Base-by-base conservation (phyloP, 2,329 filamentous ascomycete genomes). In the Cercospora zeae-maydis region DNA sequence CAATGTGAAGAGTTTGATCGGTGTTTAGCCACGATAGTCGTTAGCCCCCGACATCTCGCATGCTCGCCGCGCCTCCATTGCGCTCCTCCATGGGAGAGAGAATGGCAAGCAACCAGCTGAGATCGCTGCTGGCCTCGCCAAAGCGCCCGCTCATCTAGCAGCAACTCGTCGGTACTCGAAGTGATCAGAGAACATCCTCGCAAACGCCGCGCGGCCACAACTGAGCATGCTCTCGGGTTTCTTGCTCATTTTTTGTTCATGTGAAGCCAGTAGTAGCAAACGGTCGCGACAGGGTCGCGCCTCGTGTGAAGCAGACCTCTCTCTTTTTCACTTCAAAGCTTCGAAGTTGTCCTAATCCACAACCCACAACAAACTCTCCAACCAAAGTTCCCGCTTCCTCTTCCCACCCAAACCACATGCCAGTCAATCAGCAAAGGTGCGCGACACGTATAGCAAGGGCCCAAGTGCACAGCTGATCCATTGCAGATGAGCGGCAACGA, bases 401-500 rank as follows among this genome's bases (percentile, higher is more conserved):
- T 14, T 21, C 21, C 13, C 10, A 27, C 24, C 24, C 24, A 6
- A 3, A 27, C 21, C 42, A n/a, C 42, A 27, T 21, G 27, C 14
- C 21, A 27, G 21, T 24, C 42, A 8, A n/a, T 24, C n/a, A 33
- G 24, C 37, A 30, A 58, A 36, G 47, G 57, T 59, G 21, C 45
- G 11, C 52, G 30, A 21, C 16, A 19, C 45, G 45, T 16, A n/a
- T 51, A 1, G 21, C 39, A 47, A 30, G 31, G 8, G 49, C 9
- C 7, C n/a, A 16, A 10, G 3, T 49, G 4, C 39, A 47, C 27
- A 49, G 27, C 52, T 61, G 14, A 61, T 14, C 27, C 9, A 21
- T 33, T 31, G 39, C 58, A 56, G 42, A 66, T 64, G 62, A 42
- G 55, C 51, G 54, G 61, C 16, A 51, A 65, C 58, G 39, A 34